phyloP scores from a whole-genome alignment of 345 rosid species.

The Boechera stricta region DNA sequence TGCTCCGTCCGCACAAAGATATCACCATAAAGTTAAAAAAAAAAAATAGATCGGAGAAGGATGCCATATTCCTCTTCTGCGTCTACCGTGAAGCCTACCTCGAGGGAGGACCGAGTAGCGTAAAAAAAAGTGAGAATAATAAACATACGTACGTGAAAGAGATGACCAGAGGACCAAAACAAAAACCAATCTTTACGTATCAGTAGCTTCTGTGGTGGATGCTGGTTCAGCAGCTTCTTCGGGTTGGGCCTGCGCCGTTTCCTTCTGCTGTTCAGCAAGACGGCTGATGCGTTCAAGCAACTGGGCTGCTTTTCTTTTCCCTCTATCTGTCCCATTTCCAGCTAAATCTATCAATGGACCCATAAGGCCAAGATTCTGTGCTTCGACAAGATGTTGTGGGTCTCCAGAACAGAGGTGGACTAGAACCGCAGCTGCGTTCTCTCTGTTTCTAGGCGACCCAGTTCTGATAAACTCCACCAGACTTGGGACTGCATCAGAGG shows the following conservation, averaged over 20 bases:
- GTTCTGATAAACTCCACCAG: conserved; percentile 68
- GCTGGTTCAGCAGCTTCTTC: conserved; percentile 50
- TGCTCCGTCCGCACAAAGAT: conserved; percentile 38
- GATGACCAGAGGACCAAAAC: conserved; percentile 11
- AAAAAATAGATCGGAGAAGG: conserved; percentile 25
- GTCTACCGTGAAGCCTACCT: conserved; percentile 29
- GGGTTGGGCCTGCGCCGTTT: conserved; percentile 50
- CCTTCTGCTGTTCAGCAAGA: conserved; percentile 74
- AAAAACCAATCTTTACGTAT: conserved; percentile 45
- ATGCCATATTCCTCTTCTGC: conserved; percentile 37
- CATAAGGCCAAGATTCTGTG: conserved; percentile 82
- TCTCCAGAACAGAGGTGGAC: conserved; percentile 88
- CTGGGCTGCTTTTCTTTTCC: conserved; percentile 92
- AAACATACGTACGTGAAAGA: conserved; percentile 26
- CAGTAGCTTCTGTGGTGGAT: conserved; percentile 47
- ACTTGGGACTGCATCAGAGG: conserved; percentile 72
- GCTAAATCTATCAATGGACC: conserved; percentile 78
- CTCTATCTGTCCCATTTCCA: conserved; percentile 89
- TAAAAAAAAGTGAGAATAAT: conserved; percentile 25
- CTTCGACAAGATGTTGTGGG: conserved; percentile 69
- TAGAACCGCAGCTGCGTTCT: conserved; percentile 85
- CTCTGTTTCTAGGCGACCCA: conserved; percentile 79
- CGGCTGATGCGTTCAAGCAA: conserved; percentile 81
- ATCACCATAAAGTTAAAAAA: conserved; percentile 41
- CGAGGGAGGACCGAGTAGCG: conserved; percentile 30